A percentile compares a stretch with the other conserved stretches of the same genome.
phyloP scores from a whole-genome alignment of 495 filamentous ascomycete genomes.

The Xylaria longipes region DNA sequence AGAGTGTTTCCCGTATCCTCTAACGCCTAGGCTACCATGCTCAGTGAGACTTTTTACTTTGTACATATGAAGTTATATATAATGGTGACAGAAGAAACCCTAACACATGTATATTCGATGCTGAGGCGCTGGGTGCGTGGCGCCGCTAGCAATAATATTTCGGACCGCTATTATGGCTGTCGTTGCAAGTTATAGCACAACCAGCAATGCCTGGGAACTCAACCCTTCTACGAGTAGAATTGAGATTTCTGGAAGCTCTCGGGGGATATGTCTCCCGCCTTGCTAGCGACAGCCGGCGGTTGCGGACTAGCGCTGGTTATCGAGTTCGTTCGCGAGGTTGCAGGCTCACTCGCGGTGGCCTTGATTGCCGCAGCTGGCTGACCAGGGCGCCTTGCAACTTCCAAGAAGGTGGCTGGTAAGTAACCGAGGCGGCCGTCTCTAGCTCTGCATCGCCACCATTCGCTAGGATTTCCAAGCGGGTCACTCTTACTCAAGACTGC shows the following conservation, averaged over 20 bases:
- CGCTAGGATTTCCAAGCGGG: conserved; percentile 86
- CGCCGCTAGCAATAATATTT: neutral
- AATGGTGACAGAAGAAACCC: neutral
- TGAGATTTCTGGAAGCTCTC: conserved; percentile 92
- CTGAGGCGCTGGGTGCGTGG: neutral
- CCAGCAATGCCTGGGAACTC: neutral
- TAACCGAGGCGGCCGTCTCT: conserved; percentile 91
- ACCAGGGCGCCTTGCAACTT: conserved; percentile 70
- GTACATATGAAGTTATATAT: conserved; percentile 29
- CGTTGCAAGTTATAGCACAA: neutral
- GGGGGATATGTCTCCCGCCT: conserved; percentile 70
- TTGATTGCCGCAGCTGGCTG: conserved; percentile 57
- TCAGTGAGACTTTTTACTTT: conserved; percentile 21
- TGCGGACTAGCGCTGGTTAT: conserved; percentile 49
- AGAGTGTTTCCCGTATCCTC: conserved; percentile 7
- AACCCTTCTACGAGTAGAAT: conserved; percentile 69
- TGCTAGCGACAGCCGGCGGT: conserved; percentile 65
- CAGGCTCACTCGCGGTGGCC: conserved; percentile 61
- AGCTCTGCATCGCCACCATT: conserved; percentile 98
- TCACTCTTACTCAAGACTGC: conserved; percentile 93
- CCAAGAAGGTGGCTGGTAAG: conserved; percentile 86
- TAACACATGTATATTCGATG: no score
- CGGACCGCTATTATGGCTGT: neutral
- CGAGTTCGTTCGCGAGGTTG: conserved; percentile 53
- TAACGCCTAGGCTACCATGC: conserved; percentile 28